Percentiles rank a stretch among this genome's conserved stretches.
These are phyloP conservation scores for Globisporangium cylindrosporum DNA, from an alignment of 352 stramenopile species.

Conservation along the genomic window DNA sequence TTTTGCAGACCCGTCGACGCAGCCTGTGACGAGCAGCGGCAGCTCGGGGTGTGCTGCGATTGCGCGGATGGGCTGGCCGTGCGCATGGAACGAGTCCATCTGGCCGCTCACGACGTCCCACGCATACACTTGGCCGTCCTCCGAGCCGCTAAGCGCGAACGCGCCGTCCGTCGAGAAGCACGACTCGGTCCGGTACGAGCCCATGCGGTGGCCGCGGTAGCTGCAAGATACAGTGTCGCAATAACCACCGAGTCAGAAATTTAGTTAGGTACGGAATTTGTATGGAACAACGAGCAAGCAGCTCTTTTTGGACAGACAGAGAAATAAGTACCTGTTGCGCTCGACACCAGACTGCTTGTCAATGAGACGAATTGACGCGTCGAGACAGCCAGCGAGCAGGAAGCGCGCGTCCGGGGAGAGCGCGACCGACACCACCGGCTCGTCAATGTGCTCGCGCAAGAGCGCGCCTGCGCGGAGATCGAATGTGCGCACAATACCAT, in stretches of 20 bases:
- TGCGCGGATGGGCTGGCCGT: conserved; percentile 61
- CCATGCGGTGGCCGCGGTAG: conserved; percentile 62
- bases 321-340: conserved; percentile 53
- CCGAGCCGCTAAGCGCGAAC: conserved; percentile 69
- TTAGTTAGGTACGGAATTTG: conserved; percentile 6
- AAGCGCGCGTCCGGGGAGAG: conserved; percentile 72
- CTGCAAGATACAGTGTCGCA: conserved; percentile 16
- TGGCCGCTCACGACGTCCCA: conserved; percentile 57
- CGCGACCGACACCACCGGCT: conserved; percentile 74
- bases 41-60: conserved; percentile 62
- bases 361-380: conserved; percentile 72
- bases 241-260: neutral
- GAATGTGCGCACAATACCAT: conserved; percentile 82
- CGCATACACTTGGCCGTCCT: conserved; percentile 62
- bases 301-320: neutral
- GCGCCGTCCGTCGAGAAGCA: conserved; percentile 64
- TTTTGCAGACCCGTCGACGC: conserved; percentile 65
- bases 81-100: conserved; percentile 45
- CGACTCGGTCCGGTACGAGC: conserved; percentile 69
- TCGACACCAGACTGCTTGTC: conserved; percentile 62
- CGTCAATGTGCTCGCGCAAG: conserved; percentile 72
- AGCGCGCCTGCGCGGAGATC: conserved; percentile 73
- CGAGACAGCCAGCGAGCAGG: conserved; percentile 74
- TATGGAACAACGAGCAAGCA: neutral
- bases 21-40: conserved; percentile 62